Evolutionary conservation across 495 filamentous ascomycete species (phyloP).

Genomic region (Lophiotrema nucula): DNA sequence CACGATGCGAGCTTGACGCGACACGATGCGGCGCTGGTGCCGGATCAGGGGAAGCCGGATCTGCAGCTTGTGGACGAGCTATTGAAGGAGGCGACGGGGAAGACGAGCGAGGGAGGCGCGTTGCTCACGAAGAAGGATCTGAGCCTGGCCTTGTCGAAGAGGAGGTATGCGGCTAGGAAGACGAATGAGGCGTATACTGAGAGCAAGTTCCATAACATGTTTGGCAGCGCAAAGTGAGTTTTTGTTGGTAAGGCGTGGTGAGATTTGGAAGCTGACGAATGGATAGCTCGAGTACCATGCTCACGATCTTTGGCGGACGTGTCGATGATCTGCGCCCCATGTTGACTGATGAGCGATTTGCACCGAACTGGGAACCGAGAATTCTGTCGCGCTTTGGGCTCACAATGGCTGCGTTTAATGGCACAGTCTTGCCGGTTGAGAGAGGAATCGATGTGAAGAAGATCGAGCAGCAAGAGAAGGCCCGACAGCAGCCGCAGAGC

Average conservation of each 20-base stretch:
- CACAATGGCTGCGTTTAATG: neutral
- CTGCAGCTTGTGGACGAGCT: neutral
- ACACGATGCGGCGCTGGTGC: conserved; percentile 13
- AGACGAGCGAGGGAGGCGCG: neutral
- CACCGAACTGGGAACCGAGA: neutral
- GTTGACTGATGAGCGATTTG: neutral
- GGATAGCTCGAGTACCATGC: neutral
- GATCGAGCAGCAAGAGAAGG: neutral
- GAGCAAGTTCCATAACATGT: conserved; percentile 3
- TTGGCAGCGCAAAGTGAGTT: neutral
- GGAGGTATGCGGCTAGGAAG: neutral
- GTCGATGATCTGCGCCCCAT: neutral
- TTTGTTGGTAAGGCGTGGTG: no score
- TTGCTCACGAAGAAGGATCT: neutral
- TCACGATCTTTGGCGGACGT: neutral
- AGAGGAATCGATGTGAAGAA: neutral
- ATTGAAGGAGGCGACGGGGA: neutral
- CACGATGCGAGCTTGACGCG: conserved; percentile 34
- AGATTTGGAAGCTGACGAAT: neutral
- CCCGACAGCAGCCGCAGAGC: no score
- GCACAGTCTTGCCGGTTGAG: neutral
- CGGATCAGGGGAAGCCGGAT: neutral
- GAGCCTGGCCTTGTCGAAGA: neutral
- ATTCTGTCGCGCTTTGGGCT: neutral
- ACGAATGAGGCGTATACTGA: neutral